Conservation (phyloP, 768 basidiomycete species). For the Cubamyces sp. region DNA sequence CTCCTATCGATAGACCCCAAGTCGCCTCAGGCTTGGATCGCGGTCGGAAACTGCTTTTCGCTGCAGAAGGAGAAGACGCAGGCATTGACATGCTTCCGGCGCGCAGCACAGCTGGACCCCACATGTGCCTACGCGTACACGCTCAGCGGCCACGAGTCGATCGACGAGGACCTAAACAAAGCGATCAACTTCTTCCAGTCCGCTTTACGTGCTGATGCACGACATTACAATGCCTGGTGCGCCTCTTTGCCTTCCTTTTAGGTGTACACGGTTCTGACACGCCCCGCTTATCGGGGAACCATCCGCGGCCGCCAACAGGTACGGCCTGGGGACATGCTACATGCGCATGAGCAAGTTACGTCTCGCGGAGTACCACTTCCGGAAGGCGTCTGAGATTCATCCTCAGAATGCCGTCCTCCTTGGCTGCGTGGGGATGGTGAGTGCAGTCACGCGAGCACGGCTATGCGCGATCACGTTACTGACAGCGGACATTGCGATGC, state of each 20-base stretch:
- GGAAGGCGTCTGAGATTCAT: conserved; percentile 90
- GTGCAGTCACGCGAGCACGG: conserved; percentile 38
- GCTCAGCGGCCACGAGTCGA: conserved; percentile 93
- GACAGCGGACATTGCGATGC: conserved; percentile 8
- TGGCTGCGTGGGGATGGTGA: conserved; percentile 94
- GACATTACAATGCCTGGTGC: conserved; percentile 98
- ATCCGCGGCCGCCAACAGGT: conserved; percentile 57
- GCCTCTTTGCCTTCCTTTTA: conserved; percentile 36
- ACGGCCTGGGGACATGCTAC: conserved; percentile 98
- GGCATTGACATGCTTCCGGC: conserved; percentile 91
- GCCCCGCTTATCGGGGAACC: conserved; percentile 26
- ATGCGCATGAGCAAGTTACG: conserved; percentile 91
- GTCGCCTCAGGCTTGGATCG: conserved; percentile 92
- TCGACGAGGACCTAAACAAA: conserved; percentile 93
- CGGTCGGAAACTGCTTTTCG: conserved; percentile 94
- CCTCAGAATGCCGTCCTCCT: conserved; percentile 94
- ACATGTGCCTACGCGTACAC: conserved; percentile 95
- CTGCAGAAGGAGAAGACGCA: conserved; percentile 92
- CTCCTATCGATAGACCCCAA: conserved; percentile 83
- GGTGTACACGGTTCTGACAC: conserved; percentile 9
- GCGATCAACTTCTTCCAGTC: conserved; percentile 91
- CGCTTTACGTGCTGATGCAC: conserved; percentile 86
- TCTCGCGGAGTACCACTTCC: conserved; percentile 95
- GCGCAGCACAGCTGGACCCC: conserved; percentile 88
- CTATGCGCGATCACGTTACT: conserved; percentile 10